phyloP scores from a whole-genome alignment of 1,139 yeast species.

The Candida albicans region DNA sequence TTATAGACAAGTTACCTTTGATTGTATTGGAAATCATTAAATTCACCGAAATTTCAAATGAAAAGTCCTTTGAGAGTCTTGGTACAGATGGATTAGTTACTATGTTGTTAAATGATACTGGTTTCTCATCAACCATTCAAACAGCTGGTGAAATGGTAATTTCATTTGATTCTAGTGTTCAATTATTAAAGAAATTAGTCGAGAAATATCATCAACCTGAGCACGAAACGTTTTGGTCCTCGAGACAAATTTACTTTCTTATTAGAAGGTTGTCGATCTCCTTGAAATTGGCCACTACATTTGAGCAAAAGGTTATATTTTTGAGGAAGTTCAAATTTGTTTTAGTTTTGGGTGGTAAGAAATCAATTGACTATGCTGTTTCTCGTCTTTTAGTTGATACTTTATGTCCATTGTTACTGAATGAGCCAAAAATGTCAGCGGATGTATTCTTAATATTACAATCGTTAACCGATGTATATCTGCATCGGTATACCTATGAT shows the following conservation, averaged over 20 bases:
- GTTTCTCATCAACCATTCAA: conserved; percentile 8
- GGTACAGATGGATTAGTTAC: conserved; percentile 12
- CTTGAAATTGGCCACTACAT: conserved; percentile 22
- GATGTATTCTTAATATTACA: conserved; percentile 8
- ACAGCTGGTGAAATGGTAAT: conserved; percentile 17
- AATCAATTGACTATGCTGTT: conserved; percentile 17
- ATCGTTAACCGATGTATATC: conserved; percentile 5
- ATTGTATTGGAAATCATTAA: conserved; percentile 29
- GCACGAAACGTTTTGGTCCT: conserved; percentile 35
- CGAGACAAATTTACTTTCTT: conserved; percentile 36
- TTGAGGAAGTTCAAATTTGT: conserved; percentile 44
- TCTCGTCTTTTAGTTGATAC: conserved; percentile 21
- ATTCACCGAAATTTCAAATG: conserved; percentile 42
- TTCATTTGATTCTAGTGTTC: conserved; percentile 29
- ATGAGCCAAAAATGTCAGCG: neutral
- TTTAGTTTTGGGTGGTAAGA: conserved; percentile 26
- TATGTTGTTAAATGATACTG: conserved; percentile 12
- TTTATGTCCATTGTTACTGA: conserved; percentile 20
- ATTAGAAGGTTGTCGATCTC: conserved; percentile 30
- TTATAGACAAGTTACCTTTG: conserved; percentile 20
- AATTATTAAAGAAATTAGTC: conserved; percentile 19
- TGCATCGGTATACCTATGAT: conserved; percentile 8
- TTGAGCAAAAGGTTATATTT: conserved; percentile 21
- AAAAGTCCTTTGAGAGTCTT: conserved; percentile 18
- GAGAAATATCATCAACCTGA: conserved; percentile 17